Conservation (phyloP, 129 eudicot genomes). For the Lonicera japonica region DNA sequence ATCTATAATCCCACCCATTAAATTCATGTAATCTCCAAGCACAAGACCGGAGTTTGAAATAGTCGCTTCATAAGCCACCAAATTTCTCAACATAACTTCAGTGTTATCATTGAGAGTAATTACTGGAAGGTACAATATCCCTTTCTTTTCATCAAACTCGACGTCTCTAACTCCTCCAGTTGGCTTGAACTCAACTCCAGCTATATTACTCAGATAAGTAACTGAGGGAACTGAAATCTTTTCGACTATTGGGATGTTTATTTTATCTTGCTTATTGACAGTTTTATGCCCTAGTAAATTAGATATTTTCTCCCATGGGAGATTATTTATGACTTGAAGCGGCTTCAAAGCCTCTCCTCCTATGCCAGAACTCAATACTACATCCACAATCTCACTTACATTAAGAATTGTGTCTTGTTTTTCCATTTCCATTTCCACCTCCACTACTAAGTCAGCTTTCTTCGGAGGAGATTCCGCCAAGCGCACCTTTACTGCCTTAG, state of each 20-base stretch:
- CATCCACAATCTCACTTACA: not conserved
- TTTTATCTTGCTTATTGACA: not conserved
- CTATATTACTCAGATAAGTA: conserved; percentile 22
- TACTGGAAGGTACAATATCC: conserved; percentile 32
- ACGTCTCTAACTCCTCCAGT: conserved; percentile 25
- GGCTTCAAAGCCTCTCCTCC: not conserved
- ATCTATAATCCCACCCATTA: conserved; percentile 43
- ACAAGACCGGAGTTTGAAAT: conserved; percentile 5
- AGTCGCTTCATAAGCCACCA: conserved; percentile 41
- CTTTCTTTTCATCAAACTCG: conserved; percentile 18
- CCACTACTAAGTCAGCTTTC: not conserved
- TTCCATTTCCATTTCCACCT: not conserved
- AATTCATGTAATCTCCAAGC: conserved; percentile 19
- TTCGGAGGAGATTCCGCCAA: not conserved
- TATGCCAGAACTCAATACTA: not conserved
- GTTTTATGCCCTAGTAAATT: conserved; percentile 2
- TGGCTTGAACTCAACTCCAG: conserved; percentile 28
- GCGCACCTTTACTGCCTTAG: not conserved
- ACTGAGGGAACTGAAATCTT: conserved; percentile 50
- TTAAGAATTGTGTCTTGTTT: not conserved
- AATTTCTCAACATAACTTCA: conserved; percentile 42
- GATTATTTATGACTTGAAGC: not conserved
- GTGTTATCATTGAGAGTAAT: conserved; percentile 31
- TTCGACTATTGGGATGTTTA: not conserved
- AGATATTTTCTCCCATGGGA: conserved; percentile 3